Evolutionary conservation across 768 basidiomycete genomes (phyloP), one percentile per base, ranked within the genome.

Genomic region (Tulasnella calospora): DNA sequence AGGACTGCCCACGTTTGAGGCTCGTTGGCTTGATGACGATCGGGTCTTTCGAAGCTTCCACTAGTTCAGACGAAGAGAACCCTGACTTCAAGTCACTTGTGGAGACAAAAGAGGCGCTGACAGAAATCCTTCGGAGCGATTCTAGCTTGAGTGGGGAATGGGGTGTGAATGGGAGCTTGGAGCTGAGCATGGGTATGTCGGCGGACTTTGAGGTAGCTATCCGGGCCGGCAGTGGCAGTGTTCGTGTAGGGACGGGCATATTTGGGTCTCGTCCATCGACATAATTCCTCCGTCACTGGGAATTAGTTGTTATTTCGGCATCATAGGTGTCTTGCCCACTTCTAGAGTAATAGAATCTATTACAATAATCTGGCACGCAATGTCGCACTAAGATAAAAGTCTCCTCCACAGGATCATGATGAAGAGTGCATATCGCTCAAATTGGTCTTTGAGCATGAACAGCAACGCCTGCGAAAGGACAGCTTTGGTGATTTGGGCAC

Each of bases 361-460:
- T 30, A 61, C 57, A 30, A 23, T n/a, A n/a, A 27, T 13, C n/a
- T 61, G 30, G 23, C 57, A 27, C 57, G 57, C 23, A n/a, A 30
- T 30, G 13, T 30, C 57, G 19, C 57, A 61, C 7, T n/a, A 71
- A 15, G 57, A 72, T 13, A 78, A 36, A 21, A 80, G 47, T 35
- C 79, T 55, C 21, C 57, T 72, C 80, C 79, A 85, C 57, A 92
- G 79, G 33, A 90, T 83, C 87, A 94, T 90, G 79, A 96, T 88
- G 17, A 88, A 84, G 76, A 95, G 86, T 0, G 94, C 91, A 89
- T 92, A 97, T 5, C 89, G 89, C 83, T 99, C 98, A 82, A 99
- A 96, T 82, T 96, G 94, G 82, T 98, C 97, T 85, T 99, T 99
- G 80, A 95, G 94, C 86, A 97, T 92, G 87, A 99, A 99, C 75